A percentile compares a stretch with the other conserved stretches of the same genome.
Evolutionary conservation across 2,329 filamentous ascomycete genomes (phyloP).

Genomic region (Curvularia verruculosa): DNA sequence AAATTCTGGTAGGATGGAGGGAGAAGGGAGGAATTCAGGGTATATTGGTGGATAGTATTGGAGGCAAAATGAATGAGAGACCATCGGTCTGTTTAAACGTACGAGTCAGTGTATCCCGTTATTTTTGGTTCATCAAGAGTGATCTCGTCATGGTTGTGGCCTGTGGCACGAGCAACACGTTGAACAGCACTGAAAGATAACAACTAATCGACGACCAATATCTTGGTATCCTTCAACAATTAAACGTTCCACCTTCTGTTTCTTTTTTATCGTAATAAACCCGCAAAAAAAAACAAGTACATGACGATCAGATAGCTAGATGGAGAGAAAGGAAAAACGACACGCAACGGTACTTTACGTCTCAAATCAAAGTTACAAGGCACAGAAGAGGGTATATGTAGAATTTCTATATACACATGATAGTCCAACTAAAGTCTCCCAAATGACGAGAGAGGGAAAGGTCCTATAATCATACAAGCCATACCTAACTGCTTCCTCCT

Average conservation of each 20-base stretch:
- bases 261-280: not conserved
- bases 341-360: not conserved
- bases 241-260: not conserved
- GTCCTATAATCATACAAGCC: not conserved
- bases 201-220: not conserved
- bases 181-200: no score
- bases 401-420: not conserved
- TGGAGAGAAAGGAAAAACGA: not conserved
- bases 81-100: not conserved
- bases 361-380: no score
- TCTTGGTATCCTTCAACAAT: not conserved
- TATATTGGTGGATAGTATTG: not conserved
- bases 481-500: not conserved
- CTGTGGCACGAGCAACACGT: no score
- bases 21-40: no score
- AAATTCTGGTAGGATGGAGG: not conserved
- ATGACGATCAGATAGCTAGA: not conserved
- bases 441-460: not conserved
- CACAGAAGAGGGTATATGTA: not conserved
- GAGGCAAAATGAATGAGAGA: not conserved
- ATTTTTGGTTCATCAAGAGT: not conserved
- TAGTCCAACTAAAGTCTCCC: no score
- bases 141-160: not conserved
- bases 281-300: not conserved
- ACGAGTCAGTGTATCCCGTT: not conserved